These are phyloP conservation scores for Stromatinia cepivora DNA, from an alignment of 2,329 filamentous ascomycete genomes.

Conservation along the genomic window DNA sequence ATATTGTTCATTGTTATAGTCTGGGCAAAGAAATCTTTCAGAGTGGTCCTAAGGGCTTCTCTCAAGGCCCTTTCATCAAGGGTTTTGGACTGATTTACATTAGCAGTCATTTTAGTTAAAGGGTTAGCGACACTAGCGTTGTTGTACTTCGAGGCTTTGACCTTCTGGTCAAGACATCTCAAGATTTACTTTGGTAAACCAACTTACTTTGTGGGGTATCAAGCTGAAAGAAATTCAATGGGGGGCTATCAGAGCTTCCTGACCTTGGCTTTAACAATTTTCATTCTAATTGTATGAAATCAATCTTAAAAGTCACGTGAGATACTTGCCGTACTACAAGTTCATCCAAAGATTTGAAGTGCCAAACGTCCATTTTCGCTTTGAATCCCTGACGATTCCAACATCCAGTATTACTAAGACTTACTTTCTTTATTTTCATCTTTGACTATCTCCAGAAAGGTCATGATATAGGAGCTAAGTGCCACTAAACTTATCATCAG, in stretches of 20 bases:
- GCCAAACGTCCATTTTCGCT: background rate
- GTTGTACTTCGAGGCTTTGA: background rate
- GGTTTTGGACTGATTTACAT: background rate
- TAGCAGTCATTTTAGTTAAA: background rate
- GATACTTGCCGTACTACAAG: too few species aligned
- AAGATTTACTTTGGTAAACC: rapidly evolving
- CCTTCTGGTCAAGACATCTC: background rate
- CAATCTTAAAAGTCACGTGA: background rate
- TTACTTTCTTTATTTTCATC: too few species aligned
- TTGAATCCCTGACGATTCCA: background rate
- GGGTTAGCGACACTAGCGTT: constrained; percentile 12
- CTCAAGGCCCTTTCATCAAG: background rate
- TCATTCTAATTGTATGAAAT: background rate
- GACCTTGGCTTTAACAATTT: too few species aligned
- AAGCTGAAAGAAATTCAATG: rapidly evolving
- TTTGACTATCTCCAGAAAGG: background rate
- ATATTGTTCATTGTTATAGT: too few species aligned
- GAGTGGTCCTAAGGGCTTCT: background rate
- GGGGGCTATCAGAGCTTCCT: too few species aligned
- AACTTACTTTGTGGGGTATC: rapidly evolving
- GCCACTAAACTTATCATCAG: too few species aligned
- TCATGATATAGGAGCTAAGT: background rate
- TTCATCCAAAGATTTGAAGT: background rate
- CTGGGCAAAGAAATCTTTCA: rapidly evolving
- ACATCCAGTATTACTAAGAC: too few species aligned